Evolutionary conservation across 805 yeast genomes (phyloP).

Genomic region (Suhomyces sp.): DNA sequence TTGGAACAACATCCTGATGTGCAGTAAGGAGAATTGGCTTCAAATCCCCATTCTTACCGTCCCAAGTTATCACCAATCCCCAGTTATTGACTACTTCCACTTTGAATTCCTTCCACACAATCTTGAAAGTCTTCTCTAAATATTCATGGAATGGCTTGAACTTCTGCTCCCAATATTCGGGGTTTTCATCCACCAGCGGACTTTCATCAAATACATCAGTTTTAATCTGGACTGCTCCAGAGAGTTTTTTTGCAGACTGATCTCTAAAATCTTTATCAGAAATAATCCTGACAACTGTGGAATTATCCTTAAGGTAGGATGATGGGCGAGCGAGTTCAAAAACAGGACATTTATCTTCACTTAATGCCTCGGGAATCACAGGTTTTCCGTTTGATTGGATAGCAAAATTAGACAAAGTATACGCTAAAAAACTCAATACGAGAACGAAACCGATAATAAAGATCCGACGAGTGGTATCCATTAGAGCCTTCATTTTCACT

Average conservation of each 20-base stretch:
- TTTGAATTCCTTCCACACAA: constrained; percentile 12
- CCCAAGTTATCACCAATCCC: constrained; percentile 23
- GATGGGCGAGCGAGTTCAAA: constrained; percentile 24
- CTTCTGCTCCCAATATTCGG: constrained; percentile 15
- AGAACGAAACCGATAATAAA: no score
- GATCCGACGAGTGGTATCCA: no score
- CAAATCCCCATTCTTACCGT: constrained; percentile 14
- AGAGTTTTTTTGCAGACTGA: constrained; percentile 14
- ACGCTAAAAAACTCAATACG: no score
- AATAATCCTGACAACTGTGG: constrained; percentile 17
- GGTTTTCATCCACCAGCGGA: constrained; percentile 15
- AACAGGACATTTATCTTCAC: constrained; percentile 1
- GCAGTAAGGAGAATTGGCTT: constrained; percentile 24
- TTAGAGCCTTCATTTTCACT: no score
- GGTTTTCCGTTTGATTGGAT: no score
- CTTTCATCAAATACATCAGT: constrained; percentile 16
- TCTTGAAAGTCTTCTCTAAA: constrained; percentile 18
- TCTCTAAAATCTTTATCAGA: constrained; percentile 14
- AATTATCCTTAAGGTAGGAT: constrained; percentile 16
- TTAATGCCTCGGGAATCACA: no score
- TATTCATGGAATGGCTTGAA: constrained; percentile 19
- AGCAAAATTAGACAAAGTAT: no score
- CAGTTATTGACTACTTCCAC: constrained; percentile 17
- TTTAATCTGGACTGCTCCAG: constrained; percentile 16
- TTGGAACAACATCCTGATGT: constrained; percentile 27